Conservation (phyloP, 108 stramenopile species). For the Fragilaria crotonensis region DNA sequence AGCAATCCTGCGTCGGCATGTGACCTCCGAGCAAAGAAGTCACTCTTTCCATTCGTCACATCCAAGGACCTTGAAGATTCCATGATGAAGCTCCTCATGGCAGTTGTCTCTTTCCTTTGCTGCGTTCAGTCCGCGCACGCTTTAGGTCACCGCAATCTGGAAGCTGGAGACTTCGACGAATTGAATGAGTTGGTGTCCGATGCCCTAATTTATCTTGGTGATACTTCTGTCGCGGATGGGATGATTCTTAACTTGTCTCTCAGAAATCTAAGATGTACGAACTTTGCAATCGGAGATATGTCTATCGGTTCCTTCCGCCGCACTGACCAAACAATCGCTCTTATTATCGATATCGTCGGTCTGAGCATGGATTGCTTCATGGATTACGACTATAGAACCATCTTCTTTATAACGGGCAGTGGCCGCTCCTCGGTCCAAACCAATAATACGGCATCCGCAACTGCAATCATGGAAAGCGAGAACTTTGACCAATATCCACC, state of each 20-base stretch:
- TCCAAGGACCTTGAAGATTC: too few species aligned
- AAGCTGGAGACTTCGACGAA: not conserved
- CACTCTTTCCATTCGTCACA: too few species aligned
- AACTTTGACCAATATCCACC: constrained; percentile 7
- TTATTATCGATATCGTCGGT: constrained; percentile 1
- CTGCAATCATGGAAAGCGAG: not conserved
- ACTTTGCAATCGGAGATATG: constrained; percentile 5
- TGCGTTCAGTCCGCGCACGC: not conserved
- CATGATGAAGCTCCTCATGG: too few species aligned
- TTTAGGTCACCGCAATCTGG: not conserved
- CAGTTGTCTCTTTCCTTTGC: too few species aligned
- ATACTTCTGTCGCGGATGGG: not conserved
- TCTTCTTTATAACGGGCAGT: constrained; percentile 7
- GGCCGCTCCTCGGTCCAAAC: not conserved
- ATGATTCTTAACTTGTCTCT: not conserved
- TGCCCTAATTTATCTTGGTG: not conserved
- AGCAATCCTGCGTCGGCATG: too few species aligned
- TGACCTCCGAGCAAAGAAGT: too few species aligned
- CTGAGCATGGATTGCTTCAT: constrained; percentile 2
- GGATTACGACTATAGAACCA: constrained; percentile 1
- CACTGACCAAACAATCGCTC: not conserved
- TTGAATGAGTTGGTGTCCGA: not conserved
- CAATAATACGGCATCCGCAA: not conserved
- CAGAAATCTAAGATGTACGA: constrained; percentile 9
- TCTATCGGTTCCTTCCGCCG: not conserved